Evolutionary conservation across 106 monocot species (phyloP).

Genomic region (Hemerocallis citrina): DNA sequence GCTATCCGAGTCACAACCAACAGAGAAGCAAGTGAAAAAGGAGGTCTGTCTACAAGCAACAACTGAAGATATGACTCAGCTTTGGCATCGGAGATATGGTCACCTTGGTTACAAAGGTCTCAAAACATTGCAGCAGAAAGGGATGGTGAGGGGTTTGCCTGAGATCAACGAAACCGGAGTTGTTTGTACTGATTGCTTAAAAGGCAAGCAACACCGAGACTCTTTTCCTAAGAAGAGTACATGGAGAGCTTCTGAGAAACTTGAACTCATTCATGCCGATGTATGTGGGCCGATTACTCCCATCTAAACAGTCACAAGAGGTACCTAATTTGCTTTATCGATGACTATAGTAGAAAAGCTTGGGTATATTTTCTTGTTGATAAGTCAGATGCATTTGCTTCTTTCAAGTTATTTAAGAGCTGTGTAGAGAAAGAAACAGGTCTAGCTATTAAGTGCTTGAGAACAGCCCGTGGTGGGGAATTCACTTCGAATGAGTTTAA

Average conservation of each 20-base stretch:
- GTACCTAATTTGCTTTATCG: background rate
- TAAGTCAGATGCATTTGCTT: background rate
- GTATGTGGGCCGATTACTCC: too few species aligned
- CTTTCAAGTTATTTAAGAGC: background rate
- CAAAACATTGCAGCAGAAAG: background rate
- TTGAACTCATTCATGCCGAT: too few species aligned
- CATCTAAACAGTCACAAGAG: too few species aligned
- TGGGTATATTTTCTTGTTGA: background rate
- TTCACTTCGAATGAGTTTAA: too few species aligned
- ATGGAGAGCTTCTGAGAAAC: too few species aligned
- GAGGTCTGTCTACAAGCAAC: background rate
- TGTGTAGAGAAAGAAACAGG: too few species aligned
- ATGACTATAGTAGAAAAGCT: background rate
- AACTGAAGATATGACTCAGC: background rate
- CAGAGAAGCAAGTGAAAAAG: background rate
- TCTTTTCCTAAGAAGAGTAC: background rate
- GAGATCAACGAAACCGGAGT: too few species aligned
- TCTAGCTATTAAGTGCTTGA: background rate
- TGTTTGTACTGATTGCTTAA: too few species aligned
- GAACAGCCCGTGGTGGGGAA: background rate
- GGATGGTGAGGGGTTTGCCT: background rate
- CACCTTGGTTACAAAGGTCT: background rate
- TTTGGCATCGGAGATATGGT: too few species aligned
- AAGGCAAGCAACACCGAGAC: background rate
- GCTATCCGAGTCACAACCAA: background rate